A percentile compares a stretch with the other conserved stretches of the same genome.
phyloP scores from a whole-genome alignment of 768 basidiomycete genomes.

The Pulveroboletus ravenelii region DNA sequence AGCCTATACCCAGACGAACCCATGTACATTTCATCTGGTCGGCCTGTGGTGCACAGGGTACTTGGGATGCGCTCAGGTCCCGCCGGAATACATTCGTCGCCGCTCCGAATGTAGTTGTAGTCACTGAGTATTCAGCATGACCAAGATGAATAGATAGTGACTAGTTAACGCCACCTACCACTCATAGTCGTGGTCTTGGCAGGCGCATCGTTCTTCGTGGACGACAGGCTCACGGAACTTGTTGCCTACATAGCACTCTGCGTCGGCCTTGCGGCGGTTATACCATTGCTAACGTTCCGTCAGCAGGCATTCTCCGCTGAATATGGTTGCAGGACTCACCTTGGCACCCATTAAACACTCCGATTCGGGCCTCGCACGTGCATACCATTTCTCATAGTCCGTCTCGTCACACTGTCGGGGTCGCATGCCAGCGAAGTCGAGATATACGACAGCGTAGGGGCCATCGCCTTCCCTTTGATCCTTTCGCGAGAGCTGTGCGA shows the following conservation, averaged over 20 bases:
- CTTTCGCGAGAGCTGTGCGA: constrained; percentile 67
- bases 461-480: constrained; percentile 51
- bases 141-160: background rate
- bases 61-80: constrained; percentile 87
- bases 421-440: constrained; percentile 76
- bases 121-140: constrained; percentile 47
- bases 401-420: constrained; percentile 58
- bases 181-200: constrained; percentile 86
- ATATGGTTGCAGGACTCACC: constrained; percentile 38
- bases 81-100: constrained; percentile 69
- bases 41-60: constrained; percentile 53
- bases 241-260: constrained; percentile 84
- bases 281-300: constrained; percentile 81
- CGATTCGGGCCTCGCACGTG: constrained; percentile 51
- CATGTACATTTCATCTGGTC: constrained; percentile 56
- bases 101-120: constrained; percentile 81
- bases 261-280: constrained; percentile 71
- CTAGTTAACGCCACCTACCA: constrained; percentile 53
- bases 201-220: constrained; percentile 79
- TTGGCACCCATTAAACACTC: constrained; percentile 95
- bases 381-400: constrained; percentile 91
- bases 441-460: constrained; percentile 65
- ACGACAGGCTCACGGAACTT: constrained; percentile 85
- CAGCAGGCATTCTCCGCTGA: background rate
- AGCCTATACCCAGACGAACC: constrained; percentile 91